Evolutionary conservation across 306 rosid species (phyloP), one percentile per base, ranked within the genome.

Genomic region (Acacia crassicarpa): DNA sequence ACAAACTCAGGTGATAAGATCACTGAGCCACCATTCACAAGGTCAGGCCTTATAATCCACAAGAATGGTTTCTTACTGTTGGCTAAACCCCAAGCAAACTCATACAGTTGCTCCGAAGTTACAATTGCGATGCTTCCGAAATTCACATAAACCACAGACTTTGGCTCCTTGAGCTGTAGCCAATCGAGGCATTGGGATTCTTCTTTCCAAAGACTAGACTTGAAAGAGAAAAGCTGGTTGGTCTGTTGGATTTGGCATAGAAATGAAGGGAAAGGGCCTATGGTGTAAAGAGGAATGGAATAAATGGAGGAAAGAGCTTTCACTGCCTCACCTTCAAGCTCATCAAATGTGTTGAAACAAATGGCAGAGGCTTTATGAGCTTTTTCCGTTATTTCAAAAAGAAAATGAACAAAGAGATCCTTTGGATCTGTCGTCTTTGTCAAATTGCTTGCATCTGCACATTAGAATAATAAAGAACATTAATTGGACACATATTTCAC

Each of bases 31-130:
- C 72, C 72, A 8, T 33, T 35, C 14, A 67, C 46, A 35, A 67
- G 48, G 27, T 38, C 72, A 38, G 48, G 16, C 48, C 72, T 67
- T 35, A 67, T 67, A 13, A 67, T 38, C 72, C 72, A 67, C 4
- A 35, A 67, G 72, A 67, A 67, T 6, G 14, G 72, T 4, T 67
- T 67, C 27, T 67, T 35, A 0, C 72, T 35, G 0, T 16, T 67
- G 46, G 72, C 72, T 8, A 67, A 38, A 3, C 72, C 72, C 48
- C 72, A 67, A 17, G 72, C 72, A 67, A 67, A 67, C 45, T 67
- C 72, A 35, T 16, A 1, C 2, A 67, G 8, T 3, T 67, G 72
- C 8, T 67, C 7, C 6, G 46, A 8, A 19, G 72, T 3, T 15
- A 67, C 3, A 38, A 38, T 20, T 16, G 72, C 20, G 72, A 67